Evolutionary conservation across 805 yeast species (phyloP), one percentile per base, ranked within the genome.

Genomic region (Huiozyma sinensis): DNA sequence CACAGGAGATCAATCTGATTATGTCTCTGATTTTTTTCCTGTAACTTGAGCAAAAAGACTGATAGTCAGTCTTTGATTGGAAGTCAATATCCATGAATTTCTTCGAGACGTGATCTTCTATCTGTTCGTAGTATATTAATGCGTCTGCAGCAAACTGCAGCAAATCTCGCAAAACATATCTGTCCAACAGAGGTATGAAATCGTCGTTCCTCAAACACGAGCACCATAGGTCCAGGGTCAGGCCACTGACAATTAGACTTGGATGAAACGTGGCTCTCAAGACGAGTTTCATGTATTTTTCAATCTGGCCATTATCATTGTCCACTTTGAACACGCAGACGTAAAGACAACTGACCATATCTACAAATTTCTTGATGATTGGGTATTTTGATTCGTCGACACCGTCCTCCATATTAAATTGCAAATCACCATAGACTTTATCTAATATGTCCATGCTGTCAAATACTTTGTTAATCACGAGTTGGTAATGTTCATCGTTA

Each of bases 211-310:
- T 73, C 42, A 94, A 66, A 51, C 90, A 77, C 2, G 90, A 77
- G 48, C 95, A 87, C 98, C 98, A 94, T 67, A 92, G 83, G 59
- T 88, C 95, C 42, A 92, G 65, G 0, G 96, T 84, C 12, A 92
- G 71, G 0, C 96, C 95, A 41, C 95, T 82, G 3, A 90, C 81
- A n/a, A 90, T 81, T 44, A 92, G 70, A 54, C 95, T 84, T 28
- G 86, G 83, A 57, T 87, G 92, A 54, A 72, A 75, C 0, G 95
- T 84, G 1, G 96, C 86, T 39, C 79, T 74, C 38, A 92, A 67
- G 6, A 92, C 87, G 24, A 92, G 71, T 44, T 75, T 73, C 50
- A 88, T 71, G 58, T 86, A 92, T 41, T 74, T 77, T 30, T 70
- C 71, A 6, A 84, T 67, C 56, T 85, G 94, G 2, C 69, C 63